Evolutionary conservation across 225 moss, liverwort and hornwort species (phyloP), one percentile per base, ranked within the genome.

Genomic region (Takakia lepidozioides): DNA sequence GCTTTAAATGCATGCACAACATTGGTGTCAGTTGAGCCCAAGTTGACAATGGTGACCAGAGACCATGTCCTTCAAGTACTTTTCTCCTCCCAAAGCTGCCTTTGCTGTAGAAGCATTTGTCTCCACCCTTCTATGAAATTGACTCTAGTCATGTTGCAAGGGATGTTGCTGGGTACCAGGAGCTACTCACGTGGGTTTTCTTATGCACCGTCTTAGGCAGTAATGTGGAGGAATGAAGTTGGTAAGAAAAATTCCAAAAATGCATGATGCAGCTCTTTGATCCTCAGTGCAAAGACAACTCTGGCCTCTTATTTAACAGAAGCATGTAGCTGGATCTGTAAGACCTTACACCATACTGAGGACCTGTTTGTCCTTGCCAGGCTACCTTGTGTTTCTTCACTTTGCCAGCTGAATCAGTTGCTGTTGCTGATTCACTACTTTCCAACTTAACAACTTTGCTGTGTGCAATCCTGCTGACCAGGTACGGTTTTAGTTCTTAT

Each of bases 1-100:
- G 95, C 90, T 48, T 62, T 98, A 24, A 80, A 87, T 55, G 75
- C 95, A 25, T 98, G 95, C 67, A 98, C 90, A 16, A 98, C 95
- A 24, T 64, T 98, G 63, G 95, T 98, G 41, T 98, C 95, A 44
- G 95, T 85, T 21, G 95, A 90, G 77, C 95, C 95, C 10, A 98
- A 80, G 64, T 72, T 98, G 48, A 90, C 95, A 30, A 80, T 87
- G 80, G 67, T 64, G 38, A 84, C 78, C 61, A 80, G 95, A 80
- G 95, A 98, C 68, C 84, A 82, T 48, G 63, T 98, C 50, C 84
- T 98, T 42, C 90, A 91, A 82, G 95, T 98, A 57, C 26, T 61
- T 34, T 26, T n/a, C 41, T 17, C 2, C 19, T 25, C 4, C 19
- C n/a, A 21, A 26, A n/a, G 17, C 16, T 38, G 44, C 32, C 27